Base-by-base conservation (phyloP, 345 rosid species). In the Durio zibethinus region DNA sequence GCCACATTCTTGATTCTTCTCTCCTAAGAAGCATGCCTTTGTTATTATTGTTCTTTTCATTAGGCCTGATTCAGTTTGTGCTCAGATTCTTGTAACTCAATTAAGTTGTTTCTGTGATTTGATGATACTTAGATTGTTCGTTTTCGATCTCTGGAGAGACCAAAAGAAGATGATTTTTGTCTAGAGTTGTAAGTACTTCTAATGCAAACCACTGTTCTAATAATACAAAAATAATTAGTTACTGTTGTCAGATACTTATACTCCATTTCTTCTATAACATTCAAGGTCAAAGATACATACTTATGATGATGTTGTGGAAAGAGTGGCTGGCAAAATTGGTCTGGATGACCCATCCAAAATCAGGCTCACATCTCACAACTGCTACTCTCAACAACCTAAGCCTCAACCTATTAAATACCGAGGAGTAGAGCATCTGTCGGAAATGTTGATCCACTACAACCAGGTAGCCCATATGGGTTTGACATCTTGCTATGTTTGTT, bases 371-470 rank as follows among this genome's bases (percentile, higher is more conserved):
- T 85, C 99, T 85, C 99, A 96, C 85, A 96, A 96, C 85, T 96
- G 98, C 88, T 92, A 96, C 85, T 93, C 99, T 75, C 99, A 92
- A 86, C 98, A 92, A 85, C 98, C 99, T 67, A 96, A 96, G 87
- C 98, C 99, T 43, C 94, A 90, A 76, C 93, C 98, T 21, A 88
- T 96, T 43, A 93, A 91, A 84, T 93, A 89, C 84, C 89, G 90
- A 75, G 99, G 98, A 83, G 89, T 91, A 56, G 94, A 92, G 68
- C 94, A 82, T 88, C 84, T 96, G 79, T 86, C 92, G 42, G 99
- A 96, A 82, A 96, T 96, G 99, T 85, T 96, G 78, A 85, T 89
- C 64, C 98, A 96, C 84, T 92, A 91, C 77, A 96, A 96, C 83
- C 99, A 96, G 94, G 99, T 93, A 80, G 59, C 10, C 67, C 48